Base-by-base conservation (phyloP, 2,329 filamentous ascomycete species). In the Ceratocystis huliohia region DNA sequence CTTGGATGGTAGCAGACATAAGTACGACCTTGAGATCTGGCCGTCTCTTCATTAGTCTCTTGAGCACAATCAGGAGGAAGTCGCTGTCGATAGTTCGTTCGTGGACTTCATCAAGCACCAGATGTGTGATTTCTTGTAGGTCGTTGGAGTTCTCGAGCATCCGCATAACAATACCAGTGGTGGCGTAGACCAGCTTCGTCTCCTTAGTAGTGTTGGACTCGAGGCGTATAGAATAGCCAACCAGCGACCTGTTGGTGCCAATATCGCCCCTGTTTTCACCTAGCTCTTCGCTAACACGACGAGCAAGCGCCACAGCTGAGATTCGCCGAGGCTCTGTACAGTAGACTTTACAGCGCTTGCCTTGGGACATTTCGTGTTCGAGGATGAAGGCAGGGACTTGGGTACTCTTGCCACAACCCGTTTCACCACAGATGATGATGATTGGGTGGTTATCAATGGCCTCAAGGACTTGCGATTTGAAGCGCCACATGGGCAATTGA, bases 1-100 rank as follows among this genome's bases (percentile, higher is more conserved):
- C 91, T 74, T 99, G 91, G 6, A 99, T 91, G 0, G 94, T 99
- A 10, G 94, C 94, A 70, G 93, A 97, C 94, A 99, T 99, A 61
- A 99, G 82, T 46, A 99, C 82, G 22, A 99, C 88, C 75, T 96
- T 97, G 64, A 99, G 79, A 69, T 96, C 89, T 68, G 87, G 87
- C 65, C 93, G 83, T 70, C 84, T 83, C 37, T 82, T 74, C 77
- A 96, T 82, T 3, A 99, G 79, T 69, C 92, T 88, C 73, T 90
- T 90, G 63, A 99, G 81, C 1, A 97, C 89, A 70, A 99, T 94
- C 17, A 99, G 81, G 44, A 99, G 79, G 74, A 99, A 96, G 74
- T 99, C 94, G 66, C 92, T 96, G 73, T 99, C 94, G 71, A 99
- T 97, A 13, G 91, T 89, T 69, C 93, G 86, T 75, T 99, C 94